Conservation (phyloP, 441 rosid species). For the Arabidopsis lyrata region DNA sequence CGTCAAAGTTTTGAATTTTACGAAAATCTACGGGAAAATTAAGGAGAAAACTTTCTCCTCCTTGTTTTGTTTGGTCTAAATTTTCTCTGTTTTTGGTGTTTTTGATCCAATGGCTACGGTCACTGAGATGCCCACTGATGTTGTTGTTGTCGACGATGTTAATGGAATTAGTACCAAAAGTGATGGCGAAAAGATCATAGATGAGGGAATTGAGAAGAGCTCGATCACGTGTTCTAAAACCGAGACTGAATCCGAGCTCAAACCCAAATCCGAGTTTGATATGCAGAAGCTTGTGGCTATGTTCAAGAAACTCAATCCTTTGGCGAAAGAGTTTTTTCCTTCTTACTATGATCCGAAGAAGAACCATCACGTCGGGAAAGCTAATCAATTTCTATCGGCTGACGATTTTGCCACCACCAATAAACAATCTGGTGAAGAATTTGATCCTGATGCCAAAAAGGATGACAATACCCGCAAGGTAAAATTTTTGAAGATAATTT, state of each 20-base stretch:
- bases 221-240: constrained; percentile 51
- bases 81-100: not conserved
- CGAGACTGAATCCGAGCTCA: constrained; percentile 48
- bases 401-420: constrained; percentile 46
- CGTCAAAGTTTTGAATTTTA: constrained; percentile 24
- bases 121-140: constrained; percentile 59
- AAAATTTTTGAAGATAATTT: not conserved
- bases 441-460: constrained; percentile 40
- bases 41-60: constrained; percentile 9
- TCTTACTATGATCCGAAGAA: constrained; percentile 56
- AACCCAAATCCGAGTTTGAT: constrained; percentile 56
- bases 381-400: constrained; percentile 41
- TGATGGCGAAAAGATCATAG: constrained; percentile 40
- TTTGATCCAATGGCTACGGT: constrained; percentile 70
- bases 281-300: constrained; percentile 79
- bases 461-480: constrained; percentile 43
- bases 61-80: not conserved
- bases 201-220: constrained; percentile 28
- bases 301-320: constrained; percentile 86
- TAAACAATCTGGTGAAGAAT: constrained; percentile 43
- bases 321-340: constrained; percentile 87
- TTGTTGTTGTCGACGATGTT: constrained; percentile 44
- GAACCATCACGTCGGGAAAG: constrained; percentile 34
- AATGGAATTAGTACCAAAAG: constrained; percentile 28
- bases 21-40: not conserved